Base-by-base conservation (phyloP, 192 early-diverging fungal species). In the Radiomyces spectabilis region DNA sequence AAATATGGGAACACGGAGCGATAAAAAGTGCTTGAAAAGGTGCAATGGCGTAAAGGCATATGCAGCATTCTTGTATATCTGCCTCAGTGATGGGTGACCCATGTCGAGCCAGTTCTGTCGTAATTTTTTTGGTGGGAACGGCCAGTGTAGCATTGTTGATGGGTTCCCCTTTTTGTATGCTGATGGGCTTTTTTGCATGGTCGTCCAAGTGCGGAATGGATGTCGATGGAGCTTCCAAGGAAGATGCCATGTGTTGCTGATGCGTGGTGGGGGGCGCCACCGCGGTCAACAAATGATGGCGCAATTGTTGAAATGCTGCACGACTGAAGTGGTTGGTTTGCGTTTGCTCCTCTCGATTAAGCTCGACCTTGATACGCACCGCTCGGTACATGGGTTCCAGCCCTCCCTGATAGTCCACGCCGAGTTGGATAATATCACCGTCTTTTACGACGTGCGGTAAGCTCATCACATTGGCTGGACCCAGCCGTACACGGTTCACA, bases 331-430 rank as follows among this genome's bases (percentile, higher is more conserved):
- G 29, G 22, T 55, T 40, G 4, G 40, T 25, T 7, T 46, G 44
- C 30, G 15, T 27, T 30, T 43, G 53, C 8, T 18, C 6, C 31
- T 79, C 76, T 30, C 85, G 80, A 61, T 88, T 84, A 48, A 87
- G 63, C 65, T 91, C 86, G 15, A 89, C 64, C 25, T 83, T 62
- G 69, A 95, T 95, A 60, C 88, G 83, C 10, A 95, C 91, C 52
- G 89, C 90, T 71, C 92, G 87, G 78, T 91, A 95, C 30, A 94
- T 91, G 65, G 93, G 86, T 79, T 66, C 43, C 18, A 58, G 15
- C 41, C 92, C 80, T 24, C 94, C 94, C 74, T 95, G 92, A 66
- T 95, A 98, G 62, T 98, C 95, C 13, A 96, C 88, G 27, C 95
- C 95, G 30, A 98, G 77, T 74, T 98, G 94, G 51, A 98, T 73